Evolutionary conservation across 495 filamentous ascomycete genomes (phyloP).

Genomic region (Melanomma pulvis-pyrius): DNA sequence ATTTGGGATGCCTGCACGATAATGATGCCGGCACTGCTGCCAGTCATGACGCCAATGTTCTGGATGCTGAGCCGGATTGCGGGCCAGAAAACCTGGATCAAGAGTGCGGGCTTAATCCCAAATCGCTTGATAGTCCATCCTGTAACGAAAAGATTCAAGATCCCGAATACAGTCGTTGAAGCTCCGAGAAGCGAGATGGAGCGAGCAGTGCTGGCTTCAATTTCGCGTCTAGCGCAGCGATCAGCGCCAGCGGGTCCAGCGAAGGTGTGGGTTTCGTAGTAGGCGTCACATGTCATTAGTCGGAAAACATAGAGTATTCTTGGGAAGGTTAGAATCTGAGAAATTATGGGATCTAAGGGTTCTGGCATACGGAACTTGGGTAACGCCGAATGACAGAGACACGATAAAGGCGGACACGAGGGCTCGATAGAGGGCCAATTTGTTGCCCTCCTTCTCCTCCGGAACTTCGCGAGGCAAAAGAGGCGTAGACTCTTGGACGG

Average conservation of each 20-base stretch:
- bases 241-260: conserved; percentile 38
- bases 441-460: conserved; percentile 17
- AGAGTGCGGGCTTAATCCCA: conserved; percentile 56
- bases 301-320: conserved; percentile 62
- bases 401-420: conserved; percentile 58
- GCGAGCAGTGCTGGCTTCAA: conserved; percentile 59
- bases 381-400: conserved; percentile 59
- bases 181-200: conserved; percentile 57
- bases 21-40: conserved; percentile 54
- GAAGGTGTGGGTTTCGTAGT: conserved; percentile 53
- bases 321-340: neutral
- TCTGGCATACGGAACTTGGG: conserved; percentile 57
- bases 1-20: conserved; percentile 60
- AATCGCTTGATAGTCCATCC: conserved; percentile 60
- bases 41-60: conserved; percentile 56
- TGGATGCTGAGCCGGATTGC: conserved; percentile 58
- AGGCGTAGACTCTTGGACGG: no score
- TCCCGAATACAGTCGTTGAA: conserved; percentile 48
- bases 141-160: conserved; percentile 60
- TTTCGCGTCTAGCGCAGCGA: conserved; percentile 53
- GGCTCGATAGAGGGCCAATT: conserved; percentile 36
- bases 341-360: neutral
- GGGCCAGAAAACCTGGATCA: conserved; percentile 55
- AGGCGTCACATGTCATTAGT: conserved; percentile 61
- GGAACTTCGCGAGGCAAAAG: neutral